phyloP scores from a whole-genome alignment of 495 filamentous ascomycete genomes.

The Podospora tetraspora region DNA sequence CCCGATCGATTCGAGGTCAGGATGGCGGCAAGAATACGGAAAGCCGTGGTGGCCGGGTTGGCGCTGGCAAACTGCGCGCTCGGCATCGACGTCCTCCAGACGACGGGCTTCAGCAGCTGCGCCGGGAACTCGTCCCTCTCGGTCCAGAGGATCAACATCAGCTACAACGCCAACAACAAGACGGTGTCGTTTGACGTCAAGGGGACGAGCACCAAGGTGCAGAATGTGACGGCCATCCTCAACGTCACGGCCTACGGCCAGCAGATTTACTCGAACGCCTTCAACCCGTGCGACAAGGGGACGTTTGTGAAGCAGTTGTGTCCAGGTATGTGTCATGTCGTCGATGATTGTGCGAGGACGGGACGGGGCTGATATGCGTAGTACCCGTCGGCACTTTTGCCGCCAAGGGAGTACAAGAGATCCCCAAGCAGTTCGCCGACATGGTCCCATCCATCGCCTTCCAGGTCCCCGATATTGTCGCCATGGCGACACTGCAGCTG shows the following conservation, averaged over 20 bases:
- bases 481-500: constrained; percentile 74
- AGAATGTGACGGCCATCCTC: constrained; percentile 77
- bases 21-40: constrained; percentile 25
- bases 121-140: constrained; percentile 58
- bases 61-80: constrained; percentile 35
- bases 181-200: constrained; percentile 76
- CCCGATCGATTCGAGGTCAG: neutral
- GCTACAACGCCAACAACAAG: constrained; percentile 68
- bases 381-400: constrained; percentile 71
- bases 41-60: constrained; percentile 33
- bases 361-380: constrained; percentile 35
- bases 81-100: constrained; percentile 69
- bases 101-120: constrained; percentile 74
- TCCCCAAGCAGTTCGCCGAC: constrained; percentile 63
- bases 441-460: constrained; percentile 90
- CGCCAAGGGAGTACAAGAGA: constrained; percentile 60
- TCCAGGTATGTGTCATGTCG: constrained; percentile 56
- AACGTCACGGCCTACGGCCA: constrained; percentile 83
- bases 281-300: constrained; percentile 69
- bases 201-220: constrained; percentile 64
- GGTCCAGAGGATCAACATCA: constrained; percentile 69
- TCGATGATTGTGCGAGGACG: constrained; percentile 1
- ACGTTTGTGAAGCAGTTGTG: constrained; percentile 71
- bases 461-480: constrained; percentile 83
- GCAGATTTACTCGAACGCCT: constrained; percentile 69